Evolutionary conservation across 129 eudicot genomes (phyloP).

Genomic region (Centrapalus pauciflorus): DNA sequence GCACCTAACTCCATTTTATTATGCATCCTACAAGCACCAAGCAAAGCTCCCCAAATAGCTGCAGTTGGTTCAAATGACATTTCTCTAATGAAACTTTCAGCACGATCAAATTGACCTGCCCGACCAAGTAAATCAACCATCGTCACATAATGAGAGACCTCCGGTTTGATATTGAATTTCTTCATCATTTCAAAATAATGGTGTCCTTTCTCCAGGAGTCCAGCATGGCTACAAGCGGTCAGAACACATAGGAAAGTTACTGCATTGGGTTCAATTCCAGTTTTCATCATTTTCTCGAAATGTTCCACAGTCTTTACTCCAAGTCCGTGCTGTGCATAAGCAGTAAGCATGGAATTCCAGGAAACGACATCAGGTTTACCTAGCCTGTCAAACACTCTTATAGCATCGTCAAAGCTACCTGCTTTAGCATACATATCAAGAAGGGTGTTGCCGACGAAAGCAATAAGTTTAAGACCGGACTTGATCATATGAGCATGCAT

Average conservation of each 20-base stretch:
- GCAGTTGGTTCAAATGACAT: slow-evolving; percentile 63
- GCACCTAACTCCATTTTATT: slow-evolving; percentile 64
- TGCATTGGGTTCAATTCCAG: slow-evolving; percentile 54
- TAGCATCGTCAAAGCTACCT: slow-evolving; percentile 72
- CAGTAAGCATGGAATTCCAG: slow-evolving; percentile 80
- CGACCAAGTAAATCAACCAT: slow-evolving; percentile 82
- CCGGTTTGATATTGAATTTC: slow-evolving; percentile 44
- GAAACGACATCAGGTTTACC: slow-evolving; percentile 56
- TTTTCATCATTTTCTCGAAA: slow-evolving; percentile 55
- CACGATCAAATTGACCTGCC: slow-evolving; percentile 59
- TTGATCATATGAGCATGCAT: slow-evolving; percentile 67
- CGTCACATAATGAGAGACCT: slow-evolving; percentile 55
- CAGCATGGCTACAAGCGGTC: slow-evolving; percentile 77
- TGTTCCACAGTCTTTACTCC: slow-evolving; percentile 53
- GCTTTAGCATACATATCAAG: slow-evolving; percentile 82
- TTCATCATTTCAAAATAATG: slow-evolving; percentile 64
- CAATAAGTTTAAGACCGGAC: slow-evolving; percentile 54
- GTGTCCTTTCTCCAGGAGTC: slow-evolving; percentile 65
- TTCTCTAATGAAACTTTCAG: slow-evolving; percentile 36
- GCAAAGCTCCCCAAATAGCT: slow-evolving; percentile 77
- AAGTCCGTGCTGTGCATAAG: slow-evolving; percentile 76
- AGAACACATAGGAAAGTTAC: slow-evolving; percentile 63
- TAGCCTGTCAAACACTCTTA: slow-evolving; percentile 52
- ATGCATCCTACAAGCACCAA: slow-evolving; percentile 85
- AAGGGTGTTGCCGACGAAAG: slow-evolving; percentile 70